Percentiles rank a stretch among this genome's conserved stretches.
Conservation (phyloP, 352 stramenopile genomes). For the Peronosclerospora sorghi region DNA sequence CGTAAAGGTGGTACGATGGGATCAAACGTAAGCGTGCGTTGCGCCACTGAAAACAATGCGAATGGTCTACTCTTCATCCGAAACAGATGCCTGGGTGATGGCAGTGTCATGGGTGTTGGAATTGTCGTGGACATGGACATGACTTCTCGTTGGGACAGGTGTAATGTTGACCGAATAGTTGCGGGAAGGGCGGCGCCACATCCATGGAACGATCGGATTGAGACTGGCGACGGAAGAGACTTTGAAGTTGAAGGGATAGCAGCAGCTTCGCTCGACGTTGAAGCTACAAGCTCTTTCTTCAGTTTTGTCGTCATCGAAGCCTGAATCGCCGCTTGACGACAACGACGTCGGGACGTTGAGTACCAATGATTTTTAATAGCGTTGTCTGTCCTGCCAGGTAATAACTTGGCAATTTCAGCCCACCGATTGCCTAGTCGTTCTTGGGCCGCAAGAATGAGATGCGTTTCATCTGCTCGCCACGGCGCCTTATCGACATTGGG, state of each 20-base stretch:
- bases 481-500: constrained; percentile 89
- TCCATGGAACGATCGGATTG: too few species aligned
- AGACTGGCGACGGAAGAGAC: too few species aligned
- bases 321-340: constrained; percentile 42
- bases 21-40: constrained; percentile 1
- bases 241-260: background rate
- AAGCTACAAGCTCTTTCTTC: background rate
- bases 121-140: too few species aligned
- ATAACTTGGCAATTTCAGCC: constrained; percentile 95
- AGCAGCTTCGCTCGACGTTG: background rate
- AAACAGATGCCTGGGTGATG: too few species aligned
- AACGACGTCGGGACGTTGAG: constrained; percentile 54
- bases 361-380: constrained; percentile 85
- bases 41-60: background rate
- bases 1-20: constrained; percentile 1
- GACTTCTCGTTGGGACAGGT: too few species aligned
- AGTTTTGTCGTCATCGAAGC: constrained; percentile 5
- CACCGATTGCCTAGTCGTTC: constrained; percentile 89
- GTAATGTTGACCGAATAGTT: too few species aligned
- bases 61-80: too few species aligned
- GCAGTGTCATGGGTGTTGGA: too few species aligned
- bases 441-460: constrained; percentile 66
- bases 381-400: constrained; percentile 87
- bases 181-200: too few species aligned
- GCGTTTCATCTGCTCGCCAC: constrained; percentile 87